These are phyloP conservation scores for Trichosporon inkin DNA, from an alignment of 1,284 basidiomycete species.

Conservation along the genomic window DNA sequence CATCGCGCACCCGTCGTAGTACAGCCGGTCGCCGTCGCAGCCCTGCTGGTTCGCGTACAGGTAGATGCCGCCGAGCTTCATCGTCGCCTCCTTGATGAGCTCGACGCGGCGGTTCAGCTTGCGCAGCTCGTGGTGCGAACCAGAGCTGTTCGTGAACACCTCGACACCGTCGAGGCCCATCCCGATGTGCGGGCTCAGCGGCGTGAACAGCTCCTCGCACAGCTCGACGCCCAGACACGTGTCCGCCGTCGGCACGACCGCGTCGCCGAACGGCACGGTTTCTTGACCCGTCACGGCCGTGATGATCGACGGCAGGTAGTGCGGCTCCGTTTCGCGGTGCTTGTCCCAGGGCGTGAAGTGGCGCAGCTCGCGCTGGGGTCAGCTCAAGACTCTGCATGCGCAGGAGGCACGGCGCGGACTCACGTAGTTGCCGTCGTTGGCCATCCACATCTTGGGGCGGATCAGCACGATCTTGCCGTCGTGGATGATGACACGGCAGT, in stretches of 20 bases:
- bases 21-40: conserved; percentile 94
- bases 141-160: conserved; percentile 96
- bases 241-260: conserved; percentile 85
- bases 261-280: conserved; percentile 91
- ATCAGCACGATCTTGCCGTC: conserved; percentile 84
- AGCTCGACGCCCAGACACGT: conserved; percentile 86
- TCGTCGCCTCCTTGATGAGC: conserved; percentile 92
- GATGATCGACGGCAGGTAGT: conserved; percentile 82
- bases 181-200: conserved; percentile 87
- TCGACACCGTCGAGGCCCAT: conserved; percentile 98
- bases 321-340: conserved; percentile 78
- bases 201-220: conserved; percentile 97
- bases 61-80: conserved; percentile 93
- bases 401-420: conserved; percentile 9
- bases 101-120: conserved; percentile 89
- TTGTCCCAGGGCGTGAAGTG: conserved; percentile 97
- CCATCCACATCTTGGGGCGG: conserved; percentile 98
- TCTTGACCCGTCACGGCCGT: conserved; percentile 85
- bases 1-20: conserved; percentile 96
- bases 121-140: conserved; percentile 93
- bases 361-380: conserved; percentile 68
- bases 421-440: conserved; percentile 93
- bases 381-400: not conserved
- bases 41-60: conserved; percentile 99
- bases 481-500: conserved; percentile 86